Base-by-base conservation (phyloP, 169 alveolate genomes). In the Plasmodium falciparum region DNA sequence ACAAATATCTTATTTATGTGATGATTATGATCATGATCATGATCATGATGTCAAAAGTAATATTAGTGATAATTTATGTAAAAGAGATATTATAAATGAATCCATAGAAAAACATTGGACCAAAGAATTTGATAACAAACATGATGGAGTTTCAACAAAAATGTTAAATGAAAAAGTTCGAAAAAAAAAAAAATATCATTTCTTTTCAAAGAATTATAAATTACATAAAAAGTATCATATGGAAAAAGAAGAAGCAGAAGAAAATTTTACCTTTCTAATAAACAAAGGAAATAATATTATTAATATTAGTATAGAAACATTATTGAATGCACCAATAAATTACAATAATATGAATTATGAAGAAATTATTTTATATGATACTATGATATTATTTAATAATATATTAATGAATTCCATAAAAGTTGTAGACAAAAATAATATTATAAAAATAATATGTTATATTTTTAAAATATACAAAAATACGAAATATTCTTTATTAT, bases 271-370 rank as follows among this genome's bases (percentile, higher is more conserved):
- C 20, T 59, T 70, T 24, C 11, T 71, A 72, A 39, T 86, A 45
- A 86, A 86, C 56, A 86, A 86, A 72, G 88, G 92, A 73, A 86
- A 86, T 20, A 67, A 86, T 39, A 86, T 86, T 52, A 86, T 86
- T 58, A 86, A 86, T 43, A 66, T 86, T 62, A 86, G 88, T 52
- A 72, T 86, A 58, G 92, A 86, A 86, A 86, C 92, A 7, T 72
- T 86, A 66, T 54, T 86, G 22, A 59, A 26, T 86, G 88, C 92
- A 11, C 92, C 92, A 67, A 71, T 71, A 20, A 86, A 70, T 66
- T 86, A 72, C 45, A 56, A 59, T 49, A 86, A 86, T 52, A 17
- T 86, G 59, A 61, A 50, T 52, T 88, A 86, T 17, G 92, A 86
- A 86, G 92, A 86, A 86, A 71, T 86, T 65, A 49, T 71, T 47